Percentiles rank a stretch among this genome's conserved stretches.
Evolutionary conservation across 2,329 filamentous ascomycete genomes (phyloP).

Genomic region (Penicillium sp.): DNA sequence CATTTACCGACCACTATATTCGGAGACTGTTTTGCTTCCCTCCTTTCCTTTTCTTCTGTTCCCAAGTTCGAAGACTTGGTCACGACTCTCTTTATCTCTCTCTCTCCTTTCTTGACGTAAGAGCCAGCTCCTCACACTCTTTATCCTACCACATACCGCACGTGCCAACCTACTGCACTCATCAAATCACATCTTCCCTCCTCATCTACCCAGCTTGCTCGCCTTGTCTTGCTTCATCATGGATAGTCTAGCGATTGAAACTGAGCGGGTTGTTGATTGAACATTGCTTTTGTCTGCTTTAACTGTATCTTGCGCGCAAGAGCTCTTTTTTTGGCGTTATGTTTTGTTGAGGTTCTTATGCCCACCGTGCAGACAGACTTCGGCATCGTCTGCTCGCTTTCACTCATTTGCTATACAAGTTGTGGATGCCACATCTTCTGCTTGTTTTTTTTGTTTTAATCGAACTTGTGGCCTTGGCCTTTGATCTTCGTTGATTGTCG

Average conservation of each 20-base stretch:
- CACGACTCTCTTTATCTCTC: constrained; percentile 3
- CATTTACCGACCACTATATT: background rate
- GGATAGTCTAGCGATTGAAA: constrained; percentile 38
- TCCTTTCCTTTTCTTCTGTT: constrained; percentile 9
- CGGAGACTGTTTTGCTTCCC: constrained; percentile 3
- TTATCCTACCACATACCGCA: constrained; percentile 14
- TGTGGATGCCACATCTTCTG: constrained; percentile 22
- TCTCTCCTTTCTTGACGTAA: constrained; percentile 8
- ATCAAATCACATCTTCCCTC: constrained; percentile 16
- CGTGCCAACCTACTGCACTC: background rate
- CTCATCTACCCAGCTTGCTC: constrained; percentile 22
- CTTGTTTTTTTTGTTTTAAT: constrained; percentile 11
- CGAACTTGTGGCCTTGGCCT: constrained; percentile 12
- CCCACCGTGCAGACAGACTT: constrained; percentile 20
- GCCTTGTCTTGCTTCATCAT: constrained; percentile 31
- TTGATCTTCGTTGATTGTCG: constrained; percentile 18
- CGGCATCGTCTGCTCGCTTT: constrained; percentile 22
- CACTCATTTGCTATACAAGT: constrained; percentile 25
- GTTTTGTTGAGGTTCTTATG: constrained; percentile 12
- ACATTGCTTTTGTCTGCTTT: constrained; percentile 15
- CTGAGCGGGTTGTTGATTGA: constrained; percentile 32
- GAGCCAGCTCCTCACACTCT: constrained; percentile 24
- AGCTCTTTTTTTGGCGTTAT: constrained; percentile 29
- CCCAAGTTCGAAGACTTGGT: background rate
- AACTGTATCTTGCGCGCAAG: constrained; percentile 21